Evolutionary conservation across 78 protist genomes (phyloP).

Genomic region (Andalucia godoyi): DNA sequence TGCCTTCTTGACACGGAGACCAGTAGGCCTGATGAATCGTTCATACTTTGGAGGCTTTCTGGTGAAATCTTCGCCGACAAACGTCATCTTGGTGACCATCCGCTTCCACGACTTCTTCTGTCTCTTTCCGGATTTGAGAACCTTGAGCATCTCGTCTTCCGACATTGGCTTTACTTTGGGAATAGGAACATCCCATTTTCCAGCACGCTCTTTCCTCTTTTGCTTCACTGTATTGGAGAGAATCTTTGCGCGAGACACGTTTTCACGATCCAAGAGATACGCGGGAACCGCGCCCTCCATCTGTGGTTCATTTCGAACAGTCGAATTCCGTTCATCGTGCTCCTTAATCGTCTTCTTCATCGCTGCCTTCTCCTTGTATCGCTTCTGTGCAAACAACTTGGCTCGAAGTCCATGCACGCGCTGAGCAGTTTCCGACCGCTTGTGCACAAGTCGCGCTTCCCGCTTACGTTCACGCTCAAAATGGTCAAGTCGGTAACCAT

Average conservation of each 20-base stretch:
- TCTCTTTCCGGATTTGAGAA: constrained; percentile 89
- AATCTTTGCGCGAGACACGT: constrained; percentile 81
- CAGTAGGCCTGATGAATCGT: constrained; percentile 95
- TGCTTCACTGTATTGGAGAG: constrained; percentile 93
- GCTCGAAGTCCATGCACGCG: constrained; percentile 86
- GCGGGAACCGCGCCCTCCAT: constrained; percentile 95
- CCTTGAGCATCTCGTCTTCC: constrained; percentile 93
- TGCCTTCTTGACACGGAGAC: constrained; percentile 67
- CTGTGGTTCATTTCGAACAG: constrained; percentile 60
- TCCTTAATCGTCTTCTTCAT: constrained; percentile 83
- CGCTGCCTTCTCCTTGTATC: constrained; percentile 88
- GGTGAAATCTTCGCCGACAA: constrained; percentile 95
- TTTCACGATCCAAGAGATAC: constrained; percentile 91
- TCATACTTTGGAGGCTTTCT: constrained; percentile 98
- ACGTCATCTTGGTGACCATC: constrained; percentile 92
- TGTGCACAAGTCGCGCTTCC: constrained; percentile 81
- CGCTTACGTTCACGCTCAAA: constrained; percentile 82
- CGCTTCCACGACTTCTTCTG: constrained; percentile 80
- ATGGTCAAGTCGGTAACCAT: constrained; percentile 85
- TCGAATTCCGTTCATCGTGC: constrained; percentile 79
- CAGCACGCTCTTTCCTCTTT: constrained; percentile 98
- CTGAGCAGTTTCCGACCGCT: constrained; percentile 66
- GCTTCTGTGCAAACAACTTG: constrained; percentile 77
- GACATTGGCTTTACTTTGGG: constrained; percentile 85
- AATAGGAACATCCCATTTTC: constrained; percentile 96